Evolutionary conservation across 2,329 filamentous ascomycete species (phyloP).

Genomic region (Orbilia javanica): DNA sequence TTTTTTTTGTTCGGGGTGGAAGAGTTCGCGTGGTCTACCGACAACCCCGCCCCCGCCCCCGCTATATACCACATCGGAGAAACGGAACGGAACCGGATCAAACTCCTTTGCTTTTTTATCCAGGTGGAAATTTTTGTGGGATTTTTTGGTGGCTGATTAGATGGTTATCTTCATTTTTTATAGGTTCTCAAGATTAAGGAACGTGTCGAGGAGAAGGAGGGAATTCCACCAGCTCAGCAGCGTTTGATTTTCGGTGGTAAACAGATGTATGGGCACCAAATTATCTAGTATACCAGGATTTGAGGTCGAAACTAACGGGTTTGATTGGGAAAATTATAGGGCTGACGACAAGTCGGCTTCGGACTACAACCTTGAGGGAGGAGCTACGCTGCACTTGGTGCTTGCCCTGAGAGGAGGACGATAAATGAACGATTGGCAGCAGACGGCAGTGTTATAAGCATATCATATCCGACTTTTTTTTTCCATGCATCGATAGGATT

Average conservation of each 20-base stretch:
- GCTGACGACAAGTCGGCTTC: constrained; percentile 91
- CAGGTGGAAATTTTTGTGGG: neutral
- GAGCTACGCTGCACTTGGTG: constrained; percentile 93
- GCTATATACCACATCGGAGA: constrained; percentile 17
- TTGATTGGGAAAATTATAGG: constrained; percentile 69
- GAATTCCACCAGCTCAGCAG: constrained; percentile 96
- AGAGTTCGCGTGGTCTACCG: neutral
- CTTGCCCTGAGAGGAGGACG: constrained; percentile 87
- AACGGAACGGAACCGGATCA: neutral
- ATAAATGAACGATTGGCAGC: constrained; percentile 15
- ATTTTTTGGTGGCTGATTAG: neutral
- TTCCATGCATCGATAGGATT: neutral
- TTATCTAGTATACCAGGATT: neutral
- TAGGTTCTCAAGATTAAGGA: constrained; percentile 97
- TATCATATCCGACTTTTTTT: neutral
- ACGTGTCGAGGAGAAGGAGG: constrained; percentile 98
- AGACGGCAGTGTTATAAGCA: neutral
- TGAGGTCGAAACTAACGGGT: neutral
- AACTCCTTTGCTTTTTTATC: neutral
- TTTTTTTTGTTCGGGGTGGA: neutral
- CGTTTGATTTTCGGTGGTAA: constrained; percentile 96
- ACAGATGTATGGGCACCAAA: constrained; percentile 78
- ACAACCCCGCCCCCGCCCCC: constrained; percentile 52
- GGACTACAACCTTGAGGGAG: constrained; percentile 91
- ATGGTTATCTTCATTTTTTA: neutral